Evolutionary conservation across 345 rosid species (phyloP), one percentile per base, ranked within the genome.

Genomic region (Punica granatum): DNA sequence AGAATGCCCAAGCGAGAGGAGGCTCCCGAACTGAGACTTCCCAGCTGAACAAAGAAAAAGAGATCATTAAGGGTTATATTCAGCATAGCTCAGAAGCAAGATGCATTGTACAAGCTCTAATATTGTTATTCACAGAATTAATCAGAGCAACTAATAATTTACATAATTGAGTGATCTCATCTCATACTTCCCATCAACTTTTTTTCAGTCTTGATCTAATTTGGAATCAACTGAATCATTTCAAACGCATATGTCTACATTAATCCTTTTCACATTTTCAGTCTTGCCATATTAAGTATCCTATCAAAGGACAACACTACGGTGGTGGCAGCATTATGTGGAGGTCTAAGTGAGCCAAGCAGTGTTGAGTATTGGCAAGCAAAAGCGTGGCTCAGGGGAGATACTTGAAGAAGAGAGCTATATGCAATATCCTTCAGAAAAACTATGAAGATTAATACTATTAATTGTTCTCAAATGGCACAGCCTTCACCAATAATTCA

Each of bases 21-120:
- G 84, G 69, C 90, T 90, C 74, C 93, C 97, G 41, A 92, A 85
- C 70, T 90, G 79, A 77, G 90, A 88, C 76, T 80, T 88, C 25
- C 97, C 90, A 75, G 89, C 98, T 94, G 80, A 33, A 6, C 13
- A 56, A 28, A 56, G 19, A 51, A 23, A 23, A 33, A 30, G 61
- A 56, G 34, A 56, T 56, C 14, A 4, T 26, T 26, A 28, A 1
- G 34, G 33, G 61, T 26, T 26, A 12, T 26, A 56, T 54, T 54
- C 60, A 37, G n/a, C 33, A 56, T 30, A 56, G 9, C 16, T 56
- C 6, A 49, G 56, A 25, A 49, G 56, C 56, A 21, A 49, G 28
- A 49, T 37, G 41, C 26, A 43, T 15, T 12, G 23, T 19, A 51
- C 23, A 30, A 23, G 58, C n/a, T n/a, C 28, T 51, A 51, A 51